Evolutionary conservation across 179 eudicot species (phyloP).

Genomic region (Amaranthus tricolor): DNA sequence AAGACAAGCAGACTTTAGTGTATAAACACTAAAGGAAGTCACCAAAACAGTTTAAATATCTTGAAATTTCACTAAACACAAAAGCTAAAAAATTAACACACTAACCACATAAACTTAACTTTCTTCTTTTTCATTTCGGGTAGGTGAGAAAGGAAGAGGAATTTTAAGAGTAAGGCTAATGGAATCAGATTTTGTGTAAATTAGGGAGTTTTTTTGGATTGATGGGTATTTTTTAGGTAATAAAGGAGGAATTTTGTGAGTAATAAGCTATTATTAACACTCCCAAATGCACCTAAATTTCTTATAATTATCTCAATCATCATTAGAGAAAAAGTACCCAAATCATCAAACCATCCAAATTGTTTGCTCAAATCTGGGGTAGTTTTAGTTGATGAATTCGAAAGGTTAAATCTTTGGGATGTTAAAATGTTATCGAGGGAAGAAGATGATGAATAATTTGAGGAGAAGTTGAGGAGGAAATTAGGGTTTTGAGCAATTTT

Average conservation of each 20-base stretch:
- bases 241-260: too few relatives aligned
- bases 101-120: too few relatives aligned
- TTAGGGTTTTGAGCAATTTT: constrained; percentile 71
- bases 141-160: too few relatives aligned
- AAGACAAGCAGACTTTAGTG: too few relatives aligned
- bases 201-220: constrained; percentile 8
- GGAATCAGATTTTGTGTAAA: constrained; percentile 35
- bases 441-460: constrained; percentile 53
- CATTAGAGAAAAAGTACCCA: constrained; percentile 52
- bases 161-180: constrained; percentile 47
- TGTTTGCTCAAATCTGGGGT: constrained; percentile 27
- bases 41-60: too few relatives aligned
- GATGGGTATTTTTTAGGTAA: constrained; percentile 50
- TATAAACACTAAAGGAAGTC: too few relatives aligned
- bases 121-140: too few relatives aligned
- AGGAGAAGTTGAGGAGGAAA: constrained; percentile 29
- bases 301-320: constrained; percentile 51
- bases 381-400: constrained; percentile 15
- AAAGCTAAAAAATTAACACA: too few relatives aligned
- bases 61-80: too few relatives aligned
- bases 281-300: constrained; percentile 54
- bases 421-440: constrained; percentile 20
- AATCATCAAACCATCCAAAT: constrained; percentile 78
- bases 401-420: background rate
- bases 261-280: constrained; percentile 61